These are phyloP conservation scores for Speleostelium caveatum DNA, from an alignment of 78 protist species.

Conservation along the genomic window DNA sequence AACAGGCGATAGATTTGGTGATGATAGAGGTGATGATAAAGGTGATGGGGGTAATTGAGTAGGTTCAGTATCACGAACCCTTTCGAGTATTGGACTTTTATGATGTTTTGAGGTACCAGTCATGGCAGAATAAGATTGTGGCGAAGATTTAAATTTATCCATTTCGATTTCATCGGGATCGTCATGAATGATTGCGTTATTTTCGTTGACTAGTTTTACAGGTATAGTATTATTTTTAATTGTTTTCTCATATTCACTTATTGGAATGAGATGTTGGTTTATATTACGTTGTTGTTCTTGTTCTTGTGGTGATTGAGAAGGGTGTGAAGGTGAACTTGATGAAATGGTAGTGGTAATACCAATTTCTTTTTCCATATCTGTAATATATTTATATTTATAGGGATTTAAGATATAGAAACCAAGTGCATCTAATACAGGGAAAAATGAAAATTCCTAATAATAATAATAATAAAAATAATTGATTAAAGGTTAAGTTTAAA, in stretches of 20 bases:
- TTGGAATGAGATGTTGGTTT: background rate
- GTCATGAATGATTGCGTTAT: background rate
- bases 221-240: background rate
- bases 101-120: conserved; percentile 34
- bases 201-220: background rate
- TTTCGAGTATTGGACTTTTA: conserved; percentile 31
- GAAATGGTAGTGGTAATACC: background rate
- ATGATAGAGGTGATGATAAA: conserved; percentile 19
- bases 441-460: conserved; percentile 68
- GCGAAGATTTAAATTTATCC: background rate
- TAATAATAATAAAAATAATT: background rate
- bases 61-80: conserved; percentile 48
- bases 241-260: conserved; percentile 22
- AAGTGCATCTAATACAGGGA: conserved; percentile 62
- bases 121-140: conserved; percentile 1
- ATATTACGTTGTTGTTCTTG: conserved; percentile 1
- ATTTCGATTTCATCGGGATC: background rate
- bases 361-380: background rate
- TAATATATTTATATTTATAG: background rate
- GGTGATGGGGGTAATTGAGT: conserved; percentile 27
- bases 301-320: background rate
- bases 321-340: background rate
- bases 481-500: background rate
- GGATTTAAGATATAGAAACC: conserved; percentile 23
- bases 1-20: background rate